Conservation (phyloP, 768 basidiomycete genomes). For the Pleurotus tuber-regium region DNA sequence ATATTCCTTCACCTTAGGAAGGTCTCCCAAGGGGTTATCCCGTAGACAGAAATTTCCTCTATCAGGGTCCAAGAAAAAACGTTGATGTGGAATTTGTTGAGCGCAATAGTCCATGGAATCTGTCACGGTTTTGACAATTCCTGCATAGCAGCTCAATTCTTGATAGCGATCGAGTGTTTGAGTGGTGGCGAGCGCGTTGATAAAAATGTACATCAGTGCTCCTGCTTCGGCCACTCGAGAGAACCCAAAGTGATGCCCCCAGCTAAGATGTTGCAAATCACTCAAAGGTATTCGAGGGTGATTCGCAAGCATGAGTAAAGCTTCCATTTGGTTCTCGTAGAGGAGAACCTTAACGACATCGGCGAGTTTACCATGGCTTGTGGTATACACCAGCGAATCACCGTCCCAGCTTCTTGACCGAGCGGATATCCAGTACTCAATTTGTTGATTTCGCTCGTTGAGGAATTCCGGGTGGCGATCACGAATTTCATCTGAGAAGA, state of each 20-base stretch:
- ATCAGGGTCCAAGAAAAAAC: constrained; percentile 21
- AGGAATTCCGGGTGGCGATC: constrained; percentile 28
- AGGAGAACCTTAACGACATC: constrained; percentile 35
- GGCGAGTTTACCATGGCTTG: constrained; percentile 24
- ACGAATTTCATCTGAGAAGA: constrained; percentile 29
- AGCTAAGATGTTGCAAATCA: constrained; percentile 22
- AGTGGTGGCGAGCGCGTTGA: constrained; percentile 33
- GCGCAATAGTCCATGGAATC: constrained; percentile 26
- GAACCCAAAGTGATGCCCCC: constrained; percentile 33
- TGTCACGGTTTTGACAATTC: constrained; percentile 18
- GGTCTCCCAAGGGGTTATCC: constrained; percentile 20
- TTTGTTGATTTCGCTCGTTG: constrained; percentile 24
- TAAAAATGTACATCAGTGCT: constrained; percentile 30
- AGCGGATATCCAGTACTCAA: constrained; percentile 30
- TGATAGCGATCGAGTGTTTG: constrained; percentile 23
- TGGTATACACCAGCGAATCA: constrained; percentile 15
- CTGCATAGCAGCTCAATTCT: constrained; percentile 22
- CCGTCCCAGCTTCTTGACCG: not conserved
- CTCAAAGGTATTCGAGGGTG: constrained; percentile 31
- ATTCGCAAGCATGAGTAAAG: constrained; percentile 33
- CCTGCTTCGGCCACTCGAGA: constrained; percentile 27
- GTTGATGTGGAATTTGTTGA: constrained; percentile 28
- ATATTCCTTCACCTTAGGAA: constrained; percentile 26
- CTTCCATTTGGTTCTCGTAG: constrained; percentile 27
- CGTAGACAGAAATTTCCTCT: not conserved